These are phyloP conservation scores for Herpetospermum pedunculosum DNA, from an alignment of 306 rosid genomes.

Conservation along the genomic window DNA sequence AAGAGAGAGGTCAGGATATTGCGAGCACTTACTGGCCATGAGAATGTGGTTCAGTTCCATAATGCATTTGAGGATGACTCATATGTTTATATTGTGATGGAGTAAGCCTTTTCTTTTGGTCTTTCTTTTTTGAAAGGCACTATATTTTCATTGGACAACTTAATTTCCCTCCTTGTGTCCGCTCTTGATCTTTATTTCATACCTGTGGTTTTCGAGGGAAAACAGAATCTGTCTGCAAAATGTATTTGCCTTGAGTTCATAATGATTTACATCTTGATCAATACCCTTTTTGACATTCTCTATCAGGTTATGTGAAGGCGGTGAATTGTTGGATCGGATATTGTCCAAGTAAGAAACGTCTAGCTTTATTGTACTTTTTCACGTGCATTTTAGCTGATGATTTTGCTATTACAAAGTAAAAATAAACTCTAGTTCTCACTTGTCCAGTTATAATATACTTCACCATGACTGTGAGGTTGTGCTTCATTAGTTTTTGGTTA, in stretches of 20 bases:
- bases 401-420: background rate
- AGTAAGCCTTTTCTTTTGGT: slow-evolving; percentile 41
- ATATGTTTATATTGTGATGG: slow-evolving; percentile 95
- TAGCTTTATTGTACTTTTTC: slow-evolving; percentile 8
- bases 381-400: slow-evolving; percentile 1
- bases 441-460: background rate
- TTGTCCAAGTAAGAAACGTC: slow-evolving; percentile 69
- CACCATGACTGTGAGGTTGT: too few relatives aligned
- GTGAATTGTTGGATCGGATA: slow-evolving; percentile 91
- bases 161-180: background rate
- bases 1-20: slow-evolving; percentile 91
- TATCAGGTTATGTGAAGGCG: slow-evolving; percentile 92
- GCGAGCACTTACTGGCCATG: slow-evolving; percentile 86
- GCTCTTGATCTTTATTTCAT: slow-evolving; percentile 2
- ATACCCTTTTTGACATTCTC: background rate
- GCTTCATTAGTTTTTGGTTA: too few relatives aligned
- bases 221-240: slow-evolving; percentile 1
- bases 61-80: slow-evolving; percentile 88
- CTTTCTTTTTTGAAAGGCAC: slow-evolving; percentile 9
- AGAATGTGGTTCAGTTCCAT: slow-evolving; percentile 81
- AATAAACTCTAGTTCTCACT: background rate
- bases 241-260: background rate
- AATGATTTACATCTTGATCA: background rate
- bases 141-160: background rate
- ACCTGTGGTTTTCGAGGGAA: background rate